Base-by-base conservation (phyloP, 1,284 basidiomycete genomes). In the Marasmius tenuissimus region DNA sequence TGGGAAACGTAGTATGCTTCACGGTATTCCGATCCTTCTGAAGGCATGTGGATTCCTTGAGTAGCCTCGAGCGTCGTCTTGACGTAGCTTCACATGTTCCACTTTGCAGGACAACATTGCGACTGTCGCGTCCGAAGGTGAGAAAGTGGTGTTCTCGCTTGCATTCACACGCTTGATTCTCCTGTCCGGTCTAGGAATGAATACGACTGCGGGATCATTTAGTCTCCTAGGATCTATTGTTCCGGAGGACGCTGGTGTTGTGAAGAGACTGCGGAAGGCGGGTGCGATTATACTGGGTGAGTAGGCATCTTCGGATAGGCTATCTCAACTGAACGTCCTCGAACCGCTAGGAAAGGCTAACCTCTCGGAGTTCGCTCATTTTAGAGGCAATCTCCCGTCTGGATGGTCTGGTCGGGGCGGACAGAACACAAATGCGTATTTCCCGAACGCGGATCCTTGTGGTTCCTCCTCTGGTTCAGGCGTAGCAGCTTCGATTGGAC, bases 321-420 rank as follows among this genome's bases (percentile, higher is more conserved):
- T 37, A 35, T 40, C 33, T 35, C 14, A 14, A 53, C 14, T 56
- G 39, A 10, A 0, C 57, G 22, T 22, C 59, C 8, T 11, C 14
- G 20, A 35, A 10, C 63, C 27, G 63, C 4, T 27, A 81, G 81
- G 85, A 18, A 88, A 89, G 69, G 78, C 85, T 18, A 86, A 83
- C 66, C 73, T 87, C 35, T 87, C 85, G 0, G 87, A 89, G 70
- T 88, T 81, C 73, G 81, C 87, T 1, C 77, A 87, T 67, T 85
- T 82, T 64, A 75, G 88, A 48, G 87, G 87, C 1, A 71, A 76
- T 18, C 63, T 85, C 5, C 75, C 86, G 0, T 84, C 82, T 6
- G 89, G 88, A 6, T 91, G 83, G 79, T 88, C 85, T 18, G 87
- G 85, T 14, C 79, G 87, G 9, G 87, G 87, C 3, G 88, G 88